Conservation (phyloP, 176 grass and related monocot genomes). For the Oryza longistaminata region DNA sequence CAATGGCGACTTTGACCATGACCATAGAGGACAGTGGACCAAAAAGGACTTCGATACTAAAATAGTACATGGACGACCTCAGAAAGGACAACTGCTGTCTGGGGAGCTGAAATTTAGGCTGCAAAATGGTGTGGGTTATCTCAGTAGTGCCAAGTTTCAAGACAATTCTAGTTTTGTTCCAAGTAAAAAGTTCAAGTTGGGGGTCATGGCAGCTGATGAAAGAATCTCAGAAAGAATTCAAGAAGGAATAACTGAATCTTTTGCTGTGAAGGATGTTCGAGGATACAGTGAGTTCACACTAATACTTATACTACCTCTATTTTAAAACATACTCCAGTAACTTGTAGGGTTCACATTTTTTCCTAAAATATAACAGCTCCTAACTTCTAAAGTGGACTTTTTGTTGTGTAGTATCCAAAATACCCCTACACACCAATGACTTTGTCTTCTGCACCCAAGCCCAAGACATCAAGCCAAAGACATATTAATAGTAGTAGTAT, state of each 20-base stretch:
- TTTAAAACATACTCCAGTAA: too few relatives aligned
- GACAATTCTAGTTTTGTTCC: conserved; percentile 31
- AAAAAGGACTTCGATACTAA: background rate
- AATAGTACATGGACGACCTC: background rate
- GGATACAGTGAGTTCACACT: conserved; percentile 31
- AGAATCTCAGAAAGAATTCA: conserved; percentile 21
- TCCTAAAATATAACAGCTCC: too few relatives aligned
- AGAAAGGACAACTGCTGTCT: background rate
- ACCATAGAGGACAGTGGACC: conserved; percentile 32
- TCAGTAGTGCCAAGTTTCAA: conserved; percentile 19
- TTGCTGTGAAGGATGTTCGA: background rate
- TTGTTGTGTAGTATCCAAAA: too few relatives aligned
- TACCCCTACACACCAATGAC: too few relatives aligned
- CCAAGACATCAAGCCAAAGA: too few relatives aligned
- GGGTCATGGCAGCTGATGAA: conserved; percentile 36
- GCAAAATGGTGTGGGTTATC: conserved; percentile 18
- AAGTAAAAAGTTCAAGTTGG: conserved; percentile 32
- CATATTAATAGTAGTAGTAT: too few relatives aligned
- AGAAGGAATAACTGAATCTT: conserved; percentile 41
- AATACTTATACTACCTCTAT: too few relatives aligned
- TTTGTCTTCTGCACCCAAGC: too few relatives aligned
- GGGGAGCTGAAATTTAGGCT: conserved; percentile 5
- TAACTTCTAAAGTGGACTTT: too few relatives aligned
- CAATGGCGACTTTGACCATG: conserved; percentile 33
- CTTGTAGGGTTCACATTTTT: too few relatives aligned